Evolutionary conservation across 441 rosid genomes (phyloP), one percentile per base, ranked within the genome.

Genomic region (Arabidopsis hybrid): DNA sequence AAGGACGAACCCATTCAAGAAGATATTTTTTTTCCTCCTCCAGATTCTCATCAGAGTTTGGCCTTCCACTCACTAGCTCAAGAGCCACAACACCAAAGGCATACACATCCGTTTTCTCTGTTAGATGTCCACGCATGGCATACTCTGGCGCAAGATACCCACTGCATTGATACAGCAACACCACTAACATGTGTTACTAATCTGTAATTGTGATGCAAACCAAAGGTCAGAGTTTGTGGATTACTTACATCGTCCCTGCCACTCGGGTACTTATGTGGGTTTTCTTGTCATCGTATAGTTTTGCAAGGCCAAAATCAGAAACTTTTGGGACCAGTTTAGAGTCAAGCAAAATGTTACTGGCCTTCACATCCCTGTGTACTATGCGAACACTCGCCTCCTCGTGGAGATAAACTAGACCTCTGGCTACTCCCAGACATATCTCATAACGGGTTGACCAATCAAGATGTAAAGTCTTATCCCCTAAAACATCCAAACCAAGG

Each of bases 61-160:
- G 68, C 68, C 96, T 87, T 46, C 96, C 96, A 36, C 94, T 87
- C 3, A 89, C 36, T 34, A 85, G 49, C 74, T 92, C 96, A 21
- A 92, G 8, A 13, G 32, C 34, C 57, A 32, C 32, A 36, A 21
- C 12, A n/a, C 4, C 46, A 60, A 90, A 92, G 8, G 86, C 85
- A 60, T 83, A 92, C 10, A 89, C 96, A 76, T 92, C 96, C 0
- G 85, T 85, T 79, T 92, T 92, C 80, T 92, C 96, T 2, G 98
- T 90, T 7, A 92, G 90, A 63, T 84, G 92, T 18, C 95, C 91
- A n/a, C 87, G 91, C 95, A 90, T 86, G 1, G 93, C 98, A 65
- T 89, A 91, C 75, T 90, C 96, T 0, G 96, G 97, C 5, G 92
- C 88, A 9, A 93, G 81, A 73, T 91, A 93, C 12, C 96, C 96